Evolutionary conservation across 306 rosid species (phyloP).

Genomic region (Spatholobus suberectus): DNA sequence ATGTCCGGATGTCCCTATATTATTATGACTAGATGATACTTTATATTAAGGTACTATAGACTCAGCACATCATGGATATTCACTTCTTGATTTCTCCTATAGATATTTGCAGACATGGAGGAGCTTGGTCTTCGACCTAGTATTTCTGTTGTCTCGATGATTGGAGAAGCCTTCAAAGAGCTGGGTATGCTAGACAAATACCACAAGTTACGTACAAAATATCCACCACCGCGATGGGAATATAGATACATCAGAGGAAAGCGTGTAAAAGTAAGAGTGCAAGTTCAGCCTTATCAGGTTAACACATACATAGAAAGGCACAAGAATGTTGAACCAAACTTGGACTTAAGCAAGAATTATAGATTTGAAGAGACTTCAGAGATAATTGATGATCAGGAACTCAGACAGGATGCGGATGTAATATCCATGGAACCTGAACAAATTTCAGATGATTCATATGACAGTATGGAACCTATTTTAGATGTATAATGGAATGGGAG

Average conservation of each 20-base stretch:
- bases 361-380: constrained; percentile 41
- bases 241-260: constrained; percentile 74
- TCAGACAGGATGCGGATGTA: constrained; percentile 39
- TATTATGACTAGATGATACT: constrained; percentile 11
- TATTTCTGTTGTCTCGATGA: constrained; percentile 57
- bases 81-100: constrained; percentile 39
- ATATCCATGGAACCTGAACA: constrained; percentile 44
- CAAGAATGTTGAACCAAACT: constrained; percentile 31
- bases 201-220: constrained; percentile 64
- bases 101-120: constrained; percentile 99
- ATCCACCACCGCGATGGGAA: constrained; percentile 83
- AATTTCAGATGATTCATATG: constrained; percentile 38
- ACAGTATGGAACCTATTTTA: constrained; percentile 38
- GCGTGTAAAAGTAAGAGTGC: constrained; percentile 64
- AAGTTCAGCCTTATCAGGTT: constrained; percentile 27
- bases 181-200: constrained; percentile 83
- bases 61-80: constrained; percentile 20
- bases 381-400: constrained; percentile 40
- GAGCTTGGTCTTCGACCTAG: constrained; percentile 83
- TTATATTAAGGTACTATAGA: constrained; percentile 6
- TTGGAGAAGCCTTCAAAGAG: constrained; percentile 80
- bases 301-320: constrained; percentile 25
- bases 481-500: constrained; percentile 18
- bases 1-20: constrained; percentile 1
- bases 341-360: constrained; percentile 32